Conservation (phyloP, 345 rosid species). For the Populus ilicifolia region DNA sequence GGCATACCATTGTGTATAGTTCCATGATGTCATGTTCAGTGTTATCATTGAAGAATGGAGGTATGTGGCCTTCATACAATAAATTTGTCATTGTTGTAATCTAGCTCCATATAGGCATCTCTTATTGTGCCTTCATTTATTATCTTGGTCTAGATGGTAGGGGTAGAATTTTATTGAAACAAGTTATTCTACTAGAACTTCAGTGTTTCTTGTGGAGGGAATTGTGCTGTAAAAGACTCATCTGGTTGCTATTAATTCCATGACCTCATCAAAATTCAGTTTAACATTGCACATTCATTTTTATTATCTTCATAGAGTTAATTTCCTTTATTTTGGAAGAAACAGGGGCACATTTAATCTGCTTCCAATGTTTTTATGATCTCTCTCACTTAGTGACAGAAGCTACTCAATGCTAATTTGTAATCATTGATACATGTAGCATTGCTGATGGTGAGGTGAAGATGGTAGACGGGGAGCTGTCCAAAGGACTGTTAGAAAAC, state of each 20-base stretch:
- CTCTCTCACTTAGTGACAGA: background rate
- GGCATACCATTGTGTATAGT: background rate
- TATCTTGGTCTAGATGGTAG: background rate
- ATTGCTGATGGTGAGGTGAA: conserved; percentile 57
- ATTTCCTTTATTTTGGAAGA: background rate
- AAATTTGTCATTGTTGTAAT: background rate
- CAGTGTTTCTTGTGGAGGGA: background rate
- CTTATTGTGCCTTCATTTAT: background rate
- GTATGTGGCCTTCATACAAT: background rate
- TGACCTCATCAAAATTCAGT: background rate
- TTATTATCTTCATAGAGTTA: background rate
- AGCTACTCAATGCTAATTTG: conserved; percentile 27
- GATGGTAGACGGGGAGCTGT: conserved; percentile 61
- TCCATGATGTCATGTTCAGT: background rate
- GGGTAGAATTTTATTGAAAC: background rate
- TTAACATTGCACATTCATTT: background rate
- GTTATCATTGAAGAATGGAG: background rate
- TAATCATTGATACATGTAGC: conserved; percentile 37
- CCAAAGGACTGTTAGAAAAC: conserved; percentile 79
- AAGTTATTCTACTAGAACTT: background rate
- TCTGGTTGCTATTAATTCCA: background rate
- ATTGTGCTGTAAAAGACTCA: background rate
- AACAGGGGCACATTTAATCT: background rate
- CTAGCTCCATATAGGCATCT: background rate
- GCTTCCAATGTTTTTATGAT: background rate